Evolutionary conservation across 106 monocot species (phyloP).

Genomic region (Acanthochlamys bracteata): DNA sequence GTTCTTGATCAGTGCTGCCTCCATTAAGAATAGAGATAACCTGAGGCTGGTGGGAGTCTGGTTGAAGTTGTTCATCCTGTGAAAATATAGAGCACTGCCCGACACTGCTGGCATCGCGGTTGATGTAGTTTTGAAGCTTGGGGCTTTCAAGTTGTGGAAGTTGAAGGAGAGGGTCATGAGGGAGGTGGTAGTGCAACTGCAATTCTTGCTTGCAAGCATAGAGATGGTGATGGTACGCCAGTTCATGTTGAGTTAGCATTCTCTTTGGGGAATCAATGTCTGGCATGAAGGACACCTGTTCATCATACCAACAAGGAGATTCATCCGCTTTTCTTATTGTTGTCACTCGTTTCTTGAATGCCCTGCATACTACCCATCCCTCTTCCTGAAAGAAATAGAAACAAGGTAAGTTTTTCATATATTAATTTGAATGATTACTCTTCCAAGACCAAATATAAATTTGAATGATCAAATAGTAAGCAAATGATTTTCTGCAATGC

Average conservation of each 20-base stretch:
- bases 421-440: background rate
- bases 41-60: conserved; percentile 4
- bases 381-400: conserved; percentile 35
- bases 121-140: conserved; percentile 15
- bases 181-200: conserved; percentile 21
- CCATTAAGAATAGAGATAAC: conserved; percentile 3
- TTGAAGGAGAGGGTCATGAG: conserved; percentile 27
- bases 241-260: conserved; percentile 3
- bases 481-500: too few relatives aligned
- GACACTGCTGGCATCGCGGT: background rate
- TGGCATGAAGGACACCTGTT: conserved; percentile 33
- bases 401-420: background rate
- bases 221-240: conserved; percentile 18
- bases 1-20: background rate
- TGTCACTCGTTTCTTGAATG: conserved; percentile 49
- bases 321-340: conserved; percentile 21
- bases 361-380: conserved; percentile 71
- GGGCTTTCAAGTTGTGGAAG: conserved; percentile 44
- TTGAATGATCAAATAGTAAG: too few relatives aligned
- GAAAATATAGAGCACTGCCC: background rate
- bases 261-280: conserved; percentile 26
- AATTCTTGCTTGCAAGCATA: conserved; percentile 42
- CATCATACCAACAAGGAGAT: conserved; percentile 34
- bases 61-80: conserved; percentile 6
- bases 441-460: background rate